Evolutionary conservation across 495 filamentous ascomycete genomes (phyloP), one percentile per base, ranked within the genome.

Genomic region (Lepidopterella palustris): DNA sequence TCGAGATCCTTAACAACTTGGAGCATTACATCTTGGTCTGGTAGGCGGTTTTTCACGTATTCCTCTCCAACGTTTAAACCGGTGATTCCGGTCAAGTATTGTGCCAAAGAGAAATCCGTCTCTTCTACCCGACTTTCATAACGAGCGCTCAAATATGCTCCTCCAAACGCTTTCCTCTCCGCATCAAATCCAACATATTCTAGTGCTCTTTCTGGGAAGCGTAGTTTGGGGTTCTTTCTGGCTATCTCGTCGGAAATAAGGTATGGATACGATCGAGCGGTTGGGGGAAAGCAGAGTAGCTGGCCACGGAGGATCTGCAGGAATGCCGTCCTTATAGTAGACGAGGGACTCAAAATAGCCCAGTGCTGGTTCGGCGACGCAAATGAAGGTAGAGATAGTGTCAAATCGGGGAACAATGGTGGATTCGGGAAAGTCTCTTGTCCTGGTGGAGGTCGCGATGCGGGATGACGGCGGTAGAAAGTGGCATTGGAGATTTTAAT

Each of bases 121-220:
- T 83, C 87, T 69, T 96, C 92, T 20, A 89, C 78, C 49, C 84
- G 73, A 56, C 87, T 90, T 77, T 98, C 93, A 73, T 98, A 98
- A n/a, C 93, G 80, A 11, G 90, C 89, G 63, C 88, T 90, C 31
- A 97, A 72, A 65, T 97, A 96, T 10, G 88, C 84, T 9, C 90
- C 90, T 52, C 79, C 80, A 11, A 79, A 77, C 13, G 75, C 78
- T 5, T 78, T 78, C 20, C 70, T 55, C 40, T 70, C 71, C 2
- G 71, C 71, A 57, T 82, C 79, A 68, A 96, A 96, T 0, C 91
- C 91, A 47, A 95, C 86, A 70, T 92, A 89, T 60, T 85, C 84
- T 53, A 96, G 85, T 0, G 90, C 89, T 60, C 79, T 78, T 5
- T 71, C 74, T 0, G 84, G 79, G 53, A 74, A 76, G 23, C 84